phyloP scores from a whole-genome alignment of 2,329 filamentous ascomycete species.

The Hypoxylon sp. region DNA sequence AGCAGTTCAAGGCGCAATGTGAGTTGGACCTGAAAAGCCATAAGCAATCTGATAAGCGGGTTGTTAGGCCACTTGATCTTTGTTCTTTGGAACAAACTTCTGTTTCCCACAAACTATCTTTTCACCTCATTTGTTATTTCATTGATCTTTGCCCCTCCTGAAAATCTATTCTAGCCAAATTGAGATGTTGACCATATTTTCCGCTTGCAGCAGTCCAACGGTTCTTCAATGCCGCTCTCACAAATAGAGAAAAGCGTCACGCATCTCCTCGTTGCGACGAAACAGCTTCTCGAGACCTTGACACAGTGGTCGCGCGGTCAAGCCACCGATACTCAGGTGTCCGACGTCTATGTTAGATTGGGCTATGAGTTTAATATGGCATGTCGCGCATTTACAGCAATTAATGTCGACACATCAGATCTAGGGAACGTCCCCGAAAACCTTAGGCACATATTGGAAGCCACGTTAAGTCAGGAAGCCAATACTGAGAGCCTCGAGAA shows the following conservation, averaged over 20 bases:
- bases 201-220: slow-evolving; percentile 63
- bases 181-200: slow-evolving; percentile 42
- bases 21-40: slow-evolving; percentile 57
- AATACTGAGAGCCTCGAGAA: slow-evolving; percentile 93
- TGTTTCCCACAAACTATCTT: neutral
- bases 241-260: slow-evolving; percentile 99
- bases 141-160: neutral
- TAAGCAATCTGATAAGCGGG: slow-evolving; percentile 33
- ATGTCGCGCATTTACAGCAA: slow-evolving; percentile 94
- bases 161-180: slow-evolving; percentile 6
- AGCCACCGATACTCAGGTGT: slow-evolving; percentile 94
- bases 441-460: slow-evolving; percentile 90
- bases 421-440: slow-evolving; percentile 95
- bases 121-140: slow-evolving; percentile 14
- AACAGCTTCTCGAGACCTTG: slow-evolving; percentile 95
- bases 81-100: neutral
- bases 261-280: slow-evolving; percentile 96
- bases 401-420: slow-evolving; percentile 95
- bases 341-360: slow-evolving; percentile 96
- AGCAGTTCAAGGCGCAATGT: slow-evolving; percentile 71
- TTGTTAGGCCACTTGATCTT: slow-evolving; percentile 6
- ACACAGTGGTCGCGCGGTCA: slow-evolving; percentile 97
- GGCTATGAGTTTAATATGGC: slow-evolving; percentile 99
- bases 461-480: slow-evolving; percentile 96
- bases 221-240: slow-evolving; percentile 82